Evolutionary conservation across 441 rosid genomes (phyloP).

Genomic region (Populus tomentosa): DNA sequence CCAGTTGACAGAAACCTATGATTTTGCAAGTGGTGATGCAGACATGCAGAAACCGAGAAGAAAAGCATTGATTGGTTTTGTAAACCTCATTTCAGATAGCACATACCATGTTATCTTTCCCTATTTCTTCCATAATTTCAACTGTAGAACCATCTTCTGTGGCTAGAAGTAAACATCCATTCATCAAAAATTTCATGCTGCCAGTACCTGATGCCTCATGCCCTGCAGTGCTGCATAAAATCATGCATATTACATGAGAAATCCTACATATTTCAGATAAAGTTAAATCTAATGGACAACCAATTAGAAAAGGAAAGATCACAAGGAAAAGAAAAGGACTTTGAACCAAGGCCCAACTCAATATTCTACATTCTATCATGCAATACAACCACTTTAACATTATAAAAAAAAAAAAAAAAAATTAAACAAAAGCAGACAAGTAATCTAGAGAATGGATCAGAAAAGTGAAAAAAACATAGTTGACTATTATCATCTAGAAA

Average conservation of each 20-base stretch:
- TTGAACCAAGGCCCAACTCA: no score
- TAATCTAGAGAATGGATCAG: neutral
- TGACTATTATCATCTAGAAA: neutral
- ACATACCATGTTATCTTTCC: conserved; percentile 44
- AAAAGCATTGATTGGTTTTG: neutral
- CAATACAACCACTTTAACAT: neutral
- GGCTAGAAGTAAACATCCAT: conserved; percentile 51
- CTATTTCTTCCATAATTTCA: conserved; percentile 49
- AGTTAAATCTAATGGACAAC: neutral
- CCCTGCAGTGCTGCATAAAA: conserved; percentile 47
- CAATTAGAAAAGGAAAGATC: neutral
- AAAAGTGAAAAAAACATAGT: neutral
- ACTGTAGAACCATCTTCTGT: conserved; percentile 51
- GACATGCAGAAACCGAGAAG: neutral
- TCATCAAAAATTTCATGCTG: conserved; percentile 54
- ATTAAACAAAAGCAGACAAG: neutral
- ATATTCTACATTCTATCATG: neutral
- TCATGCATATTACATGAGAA: no score
- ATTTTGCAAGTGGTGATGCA: neutral
- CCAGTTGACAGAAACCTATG: neutral
- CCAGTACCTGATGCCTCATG: conserved; percentile 63
- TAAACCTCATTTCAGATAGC: neutral
- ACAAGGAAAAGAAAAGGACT: neutral
- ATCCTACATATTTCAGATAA: neutral
- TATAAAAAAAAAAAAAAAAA: neutral